These are phyloP conservation scores for Cymbopogon citratus DNA, from an alignment of 176 grass and related monocot species.

Conservation along the genomic window DNA sequence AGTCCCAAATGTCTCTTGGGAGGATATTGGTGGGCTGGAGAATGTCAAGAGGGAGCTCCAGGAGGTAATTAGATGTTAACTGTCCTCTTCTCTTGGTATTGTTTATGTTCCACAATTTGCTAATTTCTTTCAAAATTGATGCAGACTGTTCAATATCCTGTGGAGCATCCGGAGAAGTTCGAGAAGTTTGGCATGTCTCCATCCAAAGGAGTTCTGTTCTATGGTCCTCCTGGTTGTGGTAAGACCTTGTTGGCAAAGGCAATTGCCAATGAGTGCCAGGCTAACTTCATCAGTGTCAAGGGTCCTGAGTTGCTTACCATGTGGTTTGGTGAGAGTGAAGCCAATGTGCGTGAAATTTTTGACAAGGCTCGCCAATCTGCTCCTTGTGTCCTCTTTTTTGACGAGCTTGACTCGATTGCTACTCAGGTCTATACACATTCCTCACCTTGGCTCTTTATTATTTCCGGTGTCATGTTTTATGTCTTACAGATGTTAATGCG, in stretches of 20 bases:
- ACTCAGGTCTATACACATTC: conserved; percentile 48
- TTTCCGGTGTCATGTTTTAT: conserved; percentile 3
- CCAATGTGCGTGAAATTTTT: conserved; percentile 78
- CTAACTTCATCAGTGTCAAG: conserved; percentile 88
- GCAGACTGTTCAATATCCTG: conserved; percentile 82
- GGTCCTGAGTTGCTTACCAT: conserved; percentile 78
- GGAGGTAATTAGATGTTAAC: conserved; percentile 32
- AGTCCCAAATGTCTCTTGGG: conserved; percentile 63
- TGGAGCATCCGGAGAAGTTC: conserved; percentile 86
- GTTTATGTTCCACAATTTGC: background rate
- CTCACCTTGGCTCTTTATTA: background rate
- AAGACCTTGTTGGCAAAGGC: conserved; percentile 90
- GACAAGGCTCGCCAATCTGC: conserved; percentile 74
- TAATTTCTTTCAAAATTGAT: background rate
- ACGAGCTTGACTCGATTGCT: conserved; percentile 81
- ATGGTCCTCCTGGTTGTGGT: conserved; percentile 83
- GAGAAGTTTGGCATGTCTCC: conserved; percentile 94
- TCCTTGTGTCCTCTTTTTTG: conserved; percentile 77
- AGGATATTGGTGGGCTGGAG: conserved; percentile 61
- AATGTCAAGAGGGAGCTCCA: conserved; percentile 59
- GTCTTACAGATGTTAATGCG: background rate
- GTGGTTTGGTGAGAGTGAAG: conserved; percentile 98
- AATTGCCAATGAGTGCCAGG: conserved; percentile 93
- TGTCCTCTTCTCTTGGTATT: background rate
- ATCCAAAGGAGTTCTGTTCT: conserved; percentile 84